A percentile compares a stretch with the other conserved stretches of the same genome.
Conservation (phyloP, 306 rosid genomes). For the Citrullus colocynthis region DNA sequence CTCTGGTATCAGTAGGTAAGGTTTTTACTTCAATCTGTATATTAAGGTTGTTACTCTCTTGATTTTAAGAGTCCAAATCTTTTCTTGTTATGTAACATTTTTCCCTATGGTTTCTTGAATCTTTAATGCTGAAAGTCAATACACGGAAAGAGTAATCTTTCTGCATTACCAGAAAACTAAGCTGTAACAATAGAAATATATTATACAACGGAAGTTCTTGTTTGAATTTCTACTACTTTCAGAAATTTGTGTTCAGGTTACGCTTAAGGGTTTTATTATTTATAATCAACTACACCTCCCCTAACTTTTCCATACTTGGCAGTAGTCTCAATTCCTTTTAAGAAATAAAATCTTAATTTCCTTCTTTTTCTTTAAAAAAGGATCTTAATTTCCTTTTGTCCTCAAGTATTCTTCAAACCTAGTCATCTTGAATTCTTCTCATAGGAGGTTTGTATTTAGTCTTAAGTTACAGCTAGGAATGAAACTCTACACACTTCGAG, state of each 20-base stretch:
- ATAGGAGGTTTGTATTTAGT: background rate
- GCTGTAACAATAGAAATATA: background rate
- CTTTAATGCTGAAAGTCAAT: background rate
- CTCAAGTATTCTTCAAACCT: background rate
- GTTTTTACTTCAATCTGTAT: constrained; percentile 5
- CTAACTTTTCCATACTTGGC: background rate
- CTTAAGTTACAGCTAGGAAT: background rate
- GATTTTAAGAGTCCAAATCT: background rate
- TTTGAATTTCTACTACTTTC: background rate
- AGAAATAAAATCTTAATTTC: background rate
- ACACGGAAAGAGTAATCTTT: background rate
- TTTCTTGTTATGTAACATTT: background rate
- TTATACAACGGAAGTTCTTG: background rate
- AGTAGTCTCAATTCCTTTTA: background rate
- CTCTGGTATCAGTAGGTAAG: constrained; percentile 84
- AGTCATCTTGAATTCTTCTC: background rate
- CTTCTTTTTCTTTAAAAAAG: background rate
- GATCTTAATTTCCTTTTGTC: background rate
- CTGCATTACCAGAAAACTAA: background rate
- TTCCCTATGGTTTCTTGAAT: background rate
- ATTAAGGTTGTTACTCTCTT: background rate
- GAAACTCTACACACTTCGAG: background rate
- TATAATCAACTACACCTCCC: background rate
- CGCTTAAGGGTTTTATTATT: background rate
- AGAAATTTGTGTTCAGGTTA: background rate